Evolutionary conservation across 345 rosid genomes (phyloP).

Genomic region (Iberis pinnata): DNA sequence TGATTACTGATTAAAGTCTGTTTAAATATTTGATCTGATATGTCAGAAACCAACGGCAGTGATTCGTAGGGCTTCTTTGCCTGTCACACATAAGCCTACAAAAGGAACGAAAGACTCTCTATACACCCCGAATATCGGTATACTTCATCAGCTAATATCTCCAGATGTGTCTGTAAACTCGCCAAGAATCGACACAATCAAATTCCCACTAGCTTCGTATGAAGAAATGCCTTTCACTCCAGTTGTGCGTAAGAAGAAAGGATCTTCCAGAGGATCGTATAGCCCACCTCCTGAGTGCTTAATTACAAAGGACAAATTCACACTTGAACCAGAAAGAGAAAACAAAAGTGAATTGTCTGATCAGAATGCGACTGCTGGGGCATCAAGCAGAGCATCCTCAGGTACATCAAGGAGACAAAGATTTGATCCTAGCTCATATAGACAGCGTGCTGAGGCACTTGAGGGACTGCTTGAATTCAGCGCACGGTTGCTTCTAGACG

Average conservation of each 20-base stretch:
- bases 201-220: constrained; percentile 83
- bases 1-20: too few relatives aligned
- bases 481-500: constrained; percentile 79
- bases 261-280: constrained; percentile 57
- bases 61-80: constrained; percentile 82
- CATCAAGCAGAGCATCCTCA: constrained; percentile 77
- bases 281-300: constrained; percentile 60
- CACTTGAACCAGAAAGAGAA: constrained; percentile 57
- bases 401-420: constrained; percentile 48
- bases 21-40: too few relatives aligned
- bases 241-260: constrained; percentile 32
- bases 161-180: constrained; percentile 95
- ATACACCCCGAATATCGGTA: constrained; percentile 37
- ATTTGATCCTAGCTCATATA: constrained; percentile 79
- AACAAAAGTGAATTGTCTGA: constrained; percentile 68
- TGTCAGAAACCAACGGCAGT: constrained; percentile 29
- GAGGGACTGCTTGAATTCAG: constrained; percentile 98
- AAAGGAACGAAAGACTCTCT: constrained; percentile 33
- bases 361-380: constrained; percentile 92
- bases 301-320: constrained; percentile 87
- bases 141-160: constrained; percentile 55
- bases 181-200: constrained; percentile 92
- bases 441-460: constrained; percentile 94
- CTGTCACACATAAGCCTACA: constrained; percentile 39
- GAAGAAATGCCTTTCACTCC: constrained; percentile 69